phyloP scores from a whole-genome alignment of 371 early-diverging fungal species.

The Entomophthora muscae region DNA sequence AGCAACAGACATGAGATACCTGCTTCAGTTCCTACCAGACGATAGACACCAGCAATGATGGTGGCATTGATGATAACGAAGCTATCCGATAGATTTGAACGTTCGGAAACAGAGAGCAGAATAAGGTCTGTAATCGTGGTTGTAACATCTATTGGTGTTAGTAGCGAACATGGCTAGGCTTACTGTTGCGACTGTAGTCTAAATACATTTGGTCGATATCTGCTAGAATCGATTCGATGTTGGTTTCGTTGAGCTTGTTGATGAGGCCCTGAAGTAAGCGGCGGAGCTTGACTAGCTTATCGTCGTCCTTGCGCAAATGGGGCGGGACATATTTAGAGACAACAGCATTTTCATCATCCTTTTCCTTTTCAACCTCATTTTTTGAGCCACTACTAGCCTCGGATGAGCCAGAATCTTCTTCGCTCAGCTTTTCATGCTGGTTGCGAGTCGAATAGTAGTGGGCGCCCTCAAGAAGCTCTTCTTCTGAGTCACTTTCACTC shows the following conservation, averaged over 20 bases:
- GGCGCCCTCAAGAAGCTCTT: conserved; percentile 8
- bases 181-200: conserved; percentile 64
- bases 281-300: conserved; percentile 41
- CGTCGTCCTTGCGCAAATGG: conserved; percentile 47
- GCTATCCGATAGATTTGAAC: conserved; percentile 67
- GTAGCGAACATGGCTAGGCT: conserved; percentile 1
- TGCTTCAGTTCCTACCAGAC: conserved; percentile 70
- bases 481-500: conserved; percentile 14
- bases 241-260: conserved; percentile 58
- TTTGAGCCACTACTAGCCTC: neutral
- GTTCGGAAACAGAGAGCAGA: conserved; percentile 52
- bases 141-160: conserved; percentile 44
- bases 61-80: conserved; percentile 78
- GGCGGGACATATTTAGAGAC: conserved; percentile 75
- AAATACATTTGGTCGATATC: conserved; percentile 65
- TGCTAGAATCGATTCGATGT: conserved; percentile 64
- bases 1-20: conserved; percentile 20
- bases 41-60: conserved; percentile 60
- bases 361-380: conserved; percentile 5
- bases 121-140: conserved; percentile 61
- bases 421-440: conserved; percentile 7
- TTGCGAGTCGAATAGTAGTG: conserved; percentile 7
- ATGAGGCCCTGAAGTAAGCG: conserved; percentile 70
- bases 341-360: neutral
- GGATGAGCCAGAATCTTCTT: neutral